These are phyloP conservation scores for Aphanomyces euteiches DNA, from an alignment of 352 stramenopile genomes.

Conservation along the genomic window DNA sequence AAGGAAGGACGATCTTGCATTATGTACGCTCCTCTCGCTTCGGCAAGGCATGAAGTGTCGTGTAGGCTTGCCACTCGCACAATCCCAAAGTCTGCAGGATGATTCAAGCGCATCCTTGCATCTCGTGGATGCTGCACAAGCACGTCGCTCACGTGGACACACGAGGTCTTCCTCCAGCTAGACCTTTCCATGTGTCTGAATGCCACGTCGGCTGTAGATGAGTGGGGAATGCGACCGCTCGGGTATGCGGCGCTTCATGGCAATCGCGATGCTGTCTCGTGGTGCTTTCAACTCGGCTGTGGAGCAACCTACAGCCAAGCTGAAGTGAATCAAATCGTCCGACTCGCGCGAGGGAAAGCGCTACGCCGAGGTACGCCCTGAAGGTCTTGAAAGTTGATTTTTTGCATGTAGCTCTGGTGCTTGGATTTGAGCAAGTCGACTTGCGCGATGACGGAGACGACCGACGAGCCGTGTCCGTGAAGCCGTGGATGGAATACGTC, in stretches of 20 bases:
- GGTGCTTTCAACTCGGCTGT: conserved; percentile 21
- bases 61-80: not conserved
- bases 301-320: not conserved
- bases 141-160: not conserved
- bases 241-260: not conserved
- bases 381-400: not conserved
- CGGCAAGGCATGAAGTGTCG: not conserved
- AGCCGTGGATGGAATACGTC: not conserved
- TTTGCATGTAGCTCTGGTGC: not conserved
- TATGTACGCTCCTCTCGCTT: not conserved
- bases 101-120: conserved; percentile 1
- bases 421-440: conserved; percentile 13
- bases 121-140: not conserved
- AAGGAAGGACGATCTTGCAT: too few relatives aligned
- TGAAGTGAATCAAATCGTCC: not conserved
- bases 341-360: not conserved
- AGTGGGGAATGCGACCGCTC: not conserved
- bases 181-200: not conserved
- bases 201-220: not conserved
- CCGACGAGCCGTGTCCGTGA: not conserved
- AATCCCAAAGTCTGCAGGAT: not conserved
- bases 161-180: not conserved
- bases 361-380: not conserved
- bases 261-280: not conserved
- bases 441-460: not conserved